Conservation (phyloP, 768 basidiomycete species). For the Lentinula boryana region DNA sequence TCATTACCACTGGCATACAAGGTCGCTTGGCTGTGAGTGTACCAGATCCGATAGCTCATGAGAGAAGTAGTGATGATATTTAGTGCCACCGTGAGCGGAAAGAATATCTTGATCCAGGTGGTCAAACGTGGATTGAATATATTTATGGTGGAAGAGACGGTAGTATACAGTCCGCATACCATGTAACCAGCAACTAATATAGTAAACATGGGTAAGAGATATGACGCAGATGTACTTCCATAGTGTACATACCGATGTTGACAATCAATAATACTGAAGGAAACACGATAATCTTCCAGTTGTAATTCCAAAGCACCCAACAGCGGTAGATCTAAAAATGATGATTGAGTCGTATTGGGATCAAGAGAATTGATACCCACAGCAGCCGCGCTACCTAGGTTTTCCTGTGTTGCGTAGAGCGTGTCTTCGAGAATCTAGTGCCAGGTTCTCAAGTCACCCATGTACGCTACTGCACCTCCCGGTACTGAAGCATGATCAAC, state of each 20-base stretch:
- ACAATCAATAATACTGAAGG: conserved; percentile 11
- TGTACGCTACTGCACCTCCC: conserved; percentile 13
- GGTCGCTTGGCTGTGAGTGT: conserved; percentile 6
- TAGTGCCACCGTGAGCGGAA: conserved; percentile 13
- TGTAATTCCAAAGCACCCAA: conserved; percentile 14
- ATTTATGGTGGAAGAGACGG: conserved; percentile 5
- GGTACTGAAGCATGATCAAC: background rate
- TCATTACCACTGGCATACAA: conserved; percentile 5
- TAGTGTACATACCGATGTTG: conserved; percentile 8
- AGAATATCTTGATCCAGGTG: conserved; percentile 14
- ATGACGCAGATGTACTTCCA: background rate
- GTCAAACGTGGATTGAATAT: conserved; percentile 12
- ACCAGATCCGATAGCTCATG: conserved; percentile 17
- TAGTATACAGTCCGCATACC: conserved; percentile 10
- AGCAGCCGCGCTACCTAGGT: conserved; percentile 13
- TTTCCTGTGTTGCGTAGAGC: conserved; percentile 13
- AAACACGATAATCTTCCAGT: conserved; percentile 10
- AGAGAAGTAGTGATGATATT: conserved; percentile 16
- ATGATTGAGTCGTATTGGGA: background rate
- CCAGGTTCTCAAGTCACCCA: conserved; percentile 13
- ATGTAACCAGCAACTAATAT: conserved; percentile 13
- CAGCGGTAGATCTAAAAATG: conserved; percentile 16
- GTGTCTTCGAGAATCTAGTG: conserved; percentile 15
- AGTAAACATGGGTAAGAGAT: background rate
- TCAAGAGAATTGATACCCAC: background rate